phyloP scores from a whole-genome alignment of 192 early-diverging fungal genomes.

The Rhizophlyctis rosea region DNA sequence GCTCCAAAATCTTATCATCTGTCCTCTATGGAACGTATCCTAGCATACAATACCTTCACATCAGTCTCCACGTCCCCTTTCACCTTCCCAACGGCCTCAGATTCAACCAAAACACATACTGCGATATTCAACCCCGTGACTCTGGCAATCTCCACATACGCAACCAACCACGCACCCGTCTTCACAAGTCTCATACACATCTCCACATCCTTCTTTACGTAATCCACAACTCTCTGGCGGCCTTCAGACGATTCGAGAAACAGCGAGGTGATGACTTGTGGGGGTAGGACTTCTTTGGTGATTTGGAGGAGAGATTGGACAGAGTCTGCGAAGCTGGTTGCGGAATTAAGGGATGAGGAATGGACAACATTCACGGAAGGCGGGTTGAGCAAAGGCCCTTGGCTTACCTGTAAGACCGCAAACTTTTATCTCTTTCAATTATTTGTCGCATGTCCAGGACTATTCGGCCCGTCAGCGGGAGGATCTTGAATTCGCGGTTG shows the following conservation, averaged over 20 bases:
- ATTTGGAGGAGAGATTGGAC: neutral
- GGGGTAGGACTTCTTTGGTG: neutral
- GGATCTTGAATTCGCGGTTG: neutral
- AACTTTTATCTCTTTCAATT: too few relatives aligned
- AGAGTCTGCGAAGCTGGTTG: neutral
- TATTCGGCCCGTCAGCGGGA: too few relatives aligned
- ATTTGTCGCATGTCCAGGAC: too few relatives aligned
- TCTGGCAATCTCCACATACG: neutral
- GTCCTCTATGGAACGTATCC: neutral
- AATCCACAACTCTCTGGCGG: neutral
- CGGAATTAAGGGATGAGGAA: neutral
- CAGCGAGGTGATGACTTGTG: neutral
- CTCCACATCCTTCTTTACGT: neutral
- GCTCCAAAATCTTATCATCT: neutral
- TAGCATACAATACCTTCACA: neutral
- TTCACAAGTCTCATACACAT: neutral
- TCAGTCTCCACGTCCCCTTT: neutral
- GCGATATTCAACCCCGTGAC: neutral
- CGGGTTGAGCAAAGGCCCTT: too few relatives aligned
- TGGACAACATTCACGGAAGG: neutral
- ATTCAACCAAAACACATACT: neutral
- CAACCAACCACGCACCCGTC: neutral
- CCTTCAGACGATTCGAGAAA: neutral
- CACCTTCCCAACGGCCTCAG: too few relatives aligned
- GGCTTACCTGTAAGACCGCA: too few relatives aligned